Evolutionary conservation across 208 protist genomes (phyloP).

Genomic region (Strigomonas culicis): DNA sequence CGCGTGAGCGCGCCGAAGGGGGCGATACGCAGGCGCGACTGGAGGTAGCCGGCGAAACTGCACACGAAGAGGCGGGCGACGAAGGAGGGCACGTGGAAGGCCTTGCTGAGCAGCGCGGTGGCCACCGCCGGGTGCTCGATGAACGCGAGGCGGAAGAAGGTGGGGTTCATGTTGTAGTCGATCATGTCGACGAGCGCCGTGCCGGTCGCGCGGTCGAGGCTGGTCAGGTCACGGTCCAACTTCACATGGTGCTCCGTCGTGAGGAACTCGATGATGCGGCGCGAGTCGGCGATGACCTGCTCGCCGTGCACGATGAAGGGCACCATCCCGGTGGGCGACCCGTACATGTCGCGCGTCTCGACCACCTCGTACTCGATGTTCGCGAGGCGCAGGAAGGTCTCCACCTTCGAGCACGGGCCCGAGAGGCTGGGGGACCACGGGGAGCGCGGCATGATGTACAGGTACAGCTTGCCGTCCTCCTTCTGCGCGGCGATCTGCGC

Average conservation of each 20-base stretch:
- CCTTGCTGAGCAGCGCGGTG: background rate
- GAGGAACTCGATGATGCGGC: conserved; percentile 18
- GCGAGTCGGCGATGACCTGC: conserved; percentile 17
- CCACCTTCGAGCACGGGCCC: conserved; percentile 15
- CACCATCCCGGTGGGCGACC: conserved; percentile 20
- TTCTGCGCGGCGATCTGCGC: conserved; percentile 9
- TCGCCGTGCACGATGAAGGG: conserved; percentile 22
- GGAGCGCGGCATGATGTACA: conserved; percentile 22
- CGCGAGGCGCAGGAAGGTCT: conserved; percentile 26
- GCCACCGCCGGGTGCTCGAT: conserved; percentile 13
- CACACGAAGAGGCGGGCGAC: conserved; percentile 10
- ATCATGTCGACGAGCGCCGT: conserved; percentile 9
- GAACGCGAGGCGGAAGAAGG: conserved; percentile 18
- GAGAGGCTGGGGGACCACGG: conserved; percentile 15
- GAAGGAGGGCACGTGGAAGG: conserved; percentile 6
- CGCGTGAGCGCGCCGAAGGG: conserved; percentile 8
- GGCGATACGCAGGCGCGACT: conserved; percentile 2
- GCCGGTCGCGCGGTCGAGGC: conserved; percentile 12
- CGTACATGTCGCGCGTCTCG: conserved; percentile 4
- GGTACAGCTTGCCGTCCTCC: conserved; percentile 20
- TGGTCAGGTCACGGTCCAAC: conserved; percentile 14
- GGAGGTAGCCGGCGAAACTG: conserved; percentile 4
- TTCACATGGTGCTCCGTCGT: conserved; percentile 11
- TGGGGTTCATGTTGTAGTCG: conserved; percentile 16
- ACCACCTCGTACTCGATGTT: conserved; percentile 19